Base-by-base conservation (phyloP, 257 asterid species). In the Thymus mandschuricus region DNA sequence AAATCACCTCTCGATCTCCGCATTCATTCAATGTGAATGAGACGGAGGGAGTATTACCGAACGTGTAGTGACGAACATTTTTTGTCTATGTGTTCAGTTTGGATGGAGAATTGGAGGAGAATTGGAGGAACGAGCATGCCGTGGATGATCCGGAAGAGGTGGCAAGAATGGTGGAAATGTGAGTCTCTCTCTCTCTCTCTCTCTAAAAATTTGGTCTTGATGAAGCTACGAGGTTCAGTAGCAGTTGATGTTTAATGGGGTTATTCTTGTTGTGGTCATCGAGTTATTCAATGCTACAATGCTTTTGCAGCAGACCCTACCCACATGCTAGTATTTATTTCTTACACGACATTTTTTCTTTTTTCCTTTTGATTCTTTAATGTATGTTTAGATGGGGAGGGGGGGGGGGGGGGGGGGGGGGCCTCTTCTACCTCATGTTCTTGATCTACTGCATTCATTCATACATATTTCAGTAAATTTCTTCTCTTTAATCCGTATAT, bases 71-170 rank as follows among this genome's bases (percentile, higher is more conserved):
- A 51, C 51, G 34, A 44, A 9, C 28, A 3, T 28, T 73, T 44
- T 51, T 68, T 73, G 56, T 31, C 51, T 44, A 5, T 73, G 40
- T 62, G 57, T 54, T 34, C 82, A 90, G 98, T 83, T 69, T 76
- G 79, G 85, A 60, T 59, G 88, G 73, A 65, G 62, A 55, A 71
- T 81, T 83, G 60, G 87, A 75, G 59, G 78, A 79, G 61, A 44
- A 34, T 15, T 70, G 83, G 80, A 86, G 83, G 80, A 86, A 76
- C 81, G 86, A 80, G 71, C 91, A 88, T 78, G 92, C 95, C 15
- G 96, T 92, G 74, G 90, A 78, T 73, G 88, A 90, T 78, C 98
- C 98, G 30, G 96, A 92, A 76, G 90, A 90, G 80, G 84, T 90
- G 82, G 97, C 86, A 66, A 79, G 90, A 76, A 83, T 87, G 88